Conservation (phyloP, 148 eudicot species). For the Rhododendron kiyosumense region DNA sequence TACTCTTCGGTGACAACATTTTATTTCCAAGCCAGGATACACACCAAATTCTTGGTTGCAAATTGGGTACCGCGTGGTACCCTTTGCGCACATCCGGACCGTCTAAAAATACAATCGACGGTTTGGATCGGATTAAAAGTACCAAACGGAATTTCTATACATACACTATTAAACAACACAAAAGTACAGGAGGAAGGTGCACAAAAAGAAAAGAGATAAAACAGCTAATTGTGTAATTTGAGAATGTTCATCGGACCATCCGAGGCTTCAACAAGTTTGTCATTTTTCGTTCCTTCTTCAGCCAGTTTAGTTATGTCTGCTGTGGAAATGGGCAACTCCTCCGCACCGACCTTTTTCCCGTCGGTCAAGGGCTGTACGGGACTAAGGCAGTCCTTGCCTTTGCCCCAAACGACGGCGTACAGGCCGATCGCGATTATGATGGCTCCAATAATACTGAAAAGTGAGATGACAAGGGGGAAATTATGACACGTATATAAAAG, state of each 20-base stretch:
- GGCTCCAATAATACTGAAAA: conserved; percentile 32
- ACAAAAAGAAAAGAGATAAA: background rate
- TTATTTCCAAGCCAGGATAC: background rate
- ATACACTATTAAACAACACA: background rate
- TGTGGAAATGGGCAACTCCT: background rate
- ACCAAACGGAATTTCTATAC: no score
- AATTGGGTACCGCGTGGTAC: no score
- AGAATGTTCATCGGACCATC: background rate
- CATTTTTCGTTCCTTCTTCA: background rate
- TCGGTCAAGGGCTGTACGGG: background rate
- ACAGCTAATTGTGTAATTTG: background rate
- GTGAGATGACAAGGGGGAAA: background rate
- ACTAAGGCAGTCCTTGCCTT: conserved; percentile 20
- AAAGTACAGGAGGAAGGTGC: background rate
- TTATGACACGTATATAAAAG: background rate
- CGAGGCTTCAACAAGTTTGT: conserved; percentile 7
- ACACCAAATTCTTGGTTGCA: no score
- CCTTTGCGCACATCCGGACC: no score
- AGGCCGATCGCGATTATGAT: conserved; percentile 25
- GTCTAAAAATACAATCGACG: no score
- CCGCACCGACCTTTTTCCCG: background rate
- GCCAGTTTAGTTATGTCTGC: background rate
- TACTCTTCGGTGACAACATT: background rate
- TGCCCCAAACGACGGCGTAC: conserved; percentile 38
- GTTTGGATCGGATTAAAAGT: no score